These are phyloP conservation scores for Taiozyma sp. DNA, from an alignment of 1,139 yeast genomes.

Conservation along the genomic window DNA sequence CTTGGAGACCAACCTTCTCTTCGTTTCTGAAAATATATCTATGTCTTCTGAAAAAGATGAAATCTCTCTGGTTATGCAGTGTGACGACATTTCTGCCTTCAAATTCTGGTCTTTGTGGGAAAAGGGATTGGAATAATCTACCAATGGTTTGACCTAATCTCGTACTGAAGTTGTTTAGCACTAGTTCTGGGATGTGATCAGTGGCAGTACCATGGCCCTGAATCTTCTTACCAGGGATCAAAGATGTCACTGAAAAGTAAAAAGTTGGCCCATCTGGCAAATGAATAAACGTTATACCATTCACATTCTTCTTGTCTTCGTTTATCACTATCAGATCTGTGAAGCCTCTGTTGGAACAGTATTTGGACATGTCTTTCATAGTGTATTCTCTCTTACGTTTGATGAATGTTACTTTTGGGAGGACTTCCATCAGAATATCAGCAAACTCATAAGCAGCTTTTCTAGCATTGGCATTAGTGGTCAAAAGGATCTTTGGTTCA, in stretches of 20 bases:
- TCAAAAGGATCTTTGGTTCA: slow-evolving; percentile 78
- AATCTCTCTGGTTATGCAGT: slow-evolving; percentile 93
- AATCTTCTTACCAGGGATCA: slow-evolving; percentile 68
- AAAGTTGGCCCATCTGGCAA: slow-evolving; percentile 94
- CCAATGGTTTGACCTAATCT: slow-evolving; percentile 92
- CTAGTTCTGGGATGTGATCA: slow-evolving; percentile 84
- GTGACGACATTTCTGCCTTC: slow-evolving; percentile 96
- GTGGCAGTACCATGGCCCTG: slow-evolving; percentile 89
- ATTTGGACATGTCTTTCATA: slow-evolving; percentile 81
- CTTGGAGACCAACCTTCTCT: slow-evolving; percentile 90
- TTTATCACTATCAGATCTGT: slow-evolving; percentile 85
- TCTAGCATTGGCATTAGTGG: slow-evolving; percentile 83
- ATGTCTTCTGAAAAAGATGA: slow-evolving; percentile 90
- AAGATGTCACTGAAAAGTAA: slow-evolving; percentile 80
- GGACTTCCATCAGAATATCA: slow-evolving; percentile 72
- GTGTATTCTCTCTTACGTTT: slow-evolving; percentile 80
- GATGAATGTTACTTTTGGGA: slow-evolving; percentile 82
- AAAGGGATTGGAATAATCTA: slow-evolving; percentile 80
- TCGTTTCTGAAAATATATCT: slow-evolving; percentile 86
- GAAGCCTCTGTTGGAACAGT: slow-evolving; percentile 74
- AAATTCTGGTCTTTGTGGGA: slow-evolving; percentile 90
- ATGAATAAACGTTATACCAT: slow-evolving; percentile 88
- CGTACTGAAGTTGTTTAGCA: slow-evolving; percentile 87
- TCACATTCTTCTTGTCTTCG: slow-evolving; percentile 88
- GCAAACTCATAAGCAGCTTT: slow-evolving; percentile 90